phyloP scores from a whole-genome alignment of 202 grass and related monocot species.

The Schoenoplectus triqueter region DNA sequence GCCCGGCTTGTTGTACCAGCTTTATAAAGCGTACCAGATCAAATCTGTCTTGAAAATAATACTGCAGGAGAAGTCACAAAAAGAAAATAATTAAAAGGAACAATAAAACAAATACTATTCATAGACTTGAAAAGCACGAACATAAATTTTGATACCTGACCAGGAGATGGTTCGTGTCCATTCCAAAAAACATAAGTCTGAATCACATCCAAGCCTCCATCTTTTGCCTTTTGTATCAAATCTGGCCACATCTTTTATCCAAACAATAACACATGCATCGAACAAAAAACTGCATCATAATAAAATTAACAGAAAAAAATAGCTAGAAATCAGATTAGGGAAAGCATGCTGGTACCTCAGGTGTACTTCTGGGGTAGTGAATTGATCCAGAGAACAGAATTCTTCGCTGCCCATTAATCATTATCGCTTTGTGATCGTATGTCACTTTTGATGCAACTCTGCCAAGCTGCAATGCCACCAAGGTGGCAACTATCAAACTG shows the following conservation, averaged over 20 bases:
- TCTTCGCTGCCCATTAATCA: conserved; percentile 75
- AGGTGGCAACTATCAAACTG: neutral
- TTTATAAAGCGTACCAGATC: conserved; percentile 90
- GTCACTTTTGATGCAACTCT: conserved; percentile 53
- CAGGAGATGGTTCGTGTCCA: conserved; percentile 80
- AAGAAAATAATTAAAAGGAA: conserved; percentile 34
- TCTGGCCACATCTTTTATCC: conserved; percentile 90
- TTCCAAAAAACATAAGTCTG: conserved; percentile 99
- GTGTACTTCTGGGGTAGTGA: conserved; percentile 94
- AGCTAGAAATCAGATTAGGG: conserved; percentile 15
- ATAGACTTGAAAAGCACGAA: neutral
- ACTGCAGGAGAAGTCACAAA: conserved; percentile 47
- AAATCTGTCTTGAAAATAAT: conserved; percentile 92
- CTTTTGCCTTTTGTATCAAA: conserved; percentile 97
- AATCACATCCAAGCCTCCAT: conserved; percentile 93
- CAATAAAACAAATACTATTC: neutral
- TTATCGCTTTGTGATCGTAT: conserved; percentile 87
- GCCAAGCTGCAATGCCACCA: conserved; percentile 44
- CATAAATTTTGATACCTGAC: conserved; percentile 51
- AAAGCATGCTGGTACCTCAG: conserved; percentile 54
- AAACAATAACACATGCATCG: conserved; percentile 37
- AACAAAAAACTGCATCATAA: conserved; percentile 3
- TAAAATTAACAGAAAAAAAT: conserved; percentile 38
- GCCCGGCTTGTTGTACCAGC: conserved; percentile 52
- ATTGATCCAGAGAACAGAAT: conserved; percentile 94